Percentiles rank a stretch among this genome's conserved stretches.
These are phyloP conservation scores for Sherardia arvensis DNA, from an alignment of 257 asterid genomes.

Conservation along the genomic window DNA sequence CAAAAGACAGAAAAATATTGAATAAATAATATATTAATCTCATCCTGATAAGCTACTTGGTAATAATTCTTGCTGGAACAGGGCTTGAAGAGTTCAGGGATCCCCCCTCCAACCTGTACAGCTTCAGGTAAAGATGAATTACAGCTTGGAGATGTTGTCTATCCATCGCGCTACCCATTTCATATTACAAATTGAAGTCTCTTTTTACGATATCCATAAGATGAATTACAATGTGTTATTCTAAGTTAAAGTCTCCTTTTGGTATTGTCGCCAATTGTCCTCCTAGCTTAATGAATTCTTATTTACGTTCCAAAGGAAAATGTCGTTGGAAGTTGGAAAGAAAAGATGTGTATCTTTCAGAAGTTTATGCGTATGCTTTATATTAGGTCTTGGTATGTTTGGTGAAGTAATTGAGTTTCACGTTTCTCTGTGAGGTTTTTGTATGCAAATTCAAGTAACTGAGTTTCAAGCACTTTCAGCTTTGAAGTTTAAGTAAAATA, in stretches of 20 bases:
- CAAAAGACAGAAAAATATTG: neutral
- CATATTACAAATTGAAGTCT: neutral
- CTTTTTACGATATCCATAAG: too few species aligned
- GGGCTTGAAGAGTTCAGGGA: constrained; percentile 14
- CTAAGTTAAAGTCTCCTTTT: too few species aligned
- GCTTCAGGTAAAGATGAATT: constrained; percentile 15
- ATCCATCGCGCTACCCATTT: neutral
- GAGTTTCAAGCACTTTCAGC: neutral
- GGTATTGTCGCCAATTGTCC: too few species aligned
- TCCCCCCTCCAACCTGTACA: constrained; percentile 7
- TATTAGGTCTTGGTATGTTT: neutral
- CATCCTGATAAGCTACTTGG: neutral
- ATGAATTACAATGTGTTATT: too few species aligned
- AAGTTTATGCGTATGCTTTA: neutral
- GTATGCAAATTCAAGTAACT: neutral
- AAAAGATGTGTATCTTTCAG: neutral
- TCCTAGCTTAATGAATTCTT: neutral
- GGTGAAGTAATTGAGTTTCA: neutral
- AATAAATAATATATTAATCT: neutral
- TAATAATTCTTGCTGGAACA: constrained; percentile 10
- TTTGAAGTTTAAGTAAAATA: neutral
- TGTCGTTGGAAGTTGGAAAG: neutral
- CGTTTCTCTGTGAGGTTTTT: neutral
- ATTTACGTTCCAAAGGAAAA: neutral
- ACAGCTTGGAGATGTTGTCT: constrained; percentile 11